Conservation (phyloP, 805 yeast genomes). For the Henningerozyma blattae region DNA sequence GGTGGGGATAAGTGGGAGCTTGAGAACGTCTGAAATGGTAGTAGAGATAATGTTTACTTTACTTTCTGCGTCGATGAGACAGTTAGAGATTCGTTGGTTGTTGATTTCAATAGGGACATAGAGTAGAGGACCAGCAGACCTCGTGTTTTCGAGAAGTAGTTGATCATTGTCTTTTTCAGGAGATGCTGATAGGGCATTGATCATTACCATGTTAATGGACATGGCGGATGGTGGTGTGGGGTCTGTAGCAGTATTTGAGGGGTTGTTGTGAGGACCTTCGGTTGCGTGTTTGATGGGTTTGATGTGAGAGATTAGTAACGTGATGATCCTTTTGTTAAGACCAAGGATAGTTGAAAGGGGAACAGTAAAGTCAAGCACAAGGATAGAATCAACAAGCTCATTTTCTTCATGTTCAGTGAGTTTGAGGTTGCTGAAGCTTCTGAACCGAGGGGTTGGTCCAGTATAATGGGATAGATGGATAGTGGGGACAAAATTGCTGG, state of each 20-base stretch:
- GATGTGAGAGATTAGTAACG: background rate
- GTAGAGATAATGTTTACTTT: background rate
- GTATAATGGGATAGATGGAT: too few species aligned
- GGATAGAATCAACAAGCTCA: background rate
- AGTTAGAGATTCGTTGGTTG: background rate
- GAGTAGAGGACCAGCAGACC: background rate
- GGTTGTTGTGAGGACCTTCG: background rate
- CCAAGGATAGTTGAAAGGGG: background rate
- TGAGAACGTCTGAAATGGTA: background rate
- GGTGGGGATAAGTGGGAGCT: background rate
- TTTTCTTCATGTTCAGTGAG: background rate
- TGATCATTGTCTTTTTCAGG: too few species aligned
- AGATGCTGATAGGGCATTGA: background rate
- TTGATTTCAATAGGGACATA: background rate
- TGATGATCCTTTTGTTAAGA: background rate
- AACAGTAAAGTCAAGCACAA: background rate
- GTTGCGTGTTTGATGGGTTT: background rate
- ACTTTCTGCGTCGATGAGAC: background rate
- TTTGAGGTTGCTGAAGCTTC: background rate
- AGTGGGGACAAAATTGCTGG: too few species aligned
- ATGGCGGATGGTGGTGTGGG: background rate
- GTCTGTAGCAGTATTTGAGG: background rate
- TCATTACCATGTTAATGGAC: background rate
- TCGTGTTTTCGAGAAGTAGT: background rate
- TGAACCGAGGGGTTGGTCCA: too few species aligned